Conservation (phyloP, 2,329 filamentous ascomycete genomes). For the Clonostachys rosea region DNA sequence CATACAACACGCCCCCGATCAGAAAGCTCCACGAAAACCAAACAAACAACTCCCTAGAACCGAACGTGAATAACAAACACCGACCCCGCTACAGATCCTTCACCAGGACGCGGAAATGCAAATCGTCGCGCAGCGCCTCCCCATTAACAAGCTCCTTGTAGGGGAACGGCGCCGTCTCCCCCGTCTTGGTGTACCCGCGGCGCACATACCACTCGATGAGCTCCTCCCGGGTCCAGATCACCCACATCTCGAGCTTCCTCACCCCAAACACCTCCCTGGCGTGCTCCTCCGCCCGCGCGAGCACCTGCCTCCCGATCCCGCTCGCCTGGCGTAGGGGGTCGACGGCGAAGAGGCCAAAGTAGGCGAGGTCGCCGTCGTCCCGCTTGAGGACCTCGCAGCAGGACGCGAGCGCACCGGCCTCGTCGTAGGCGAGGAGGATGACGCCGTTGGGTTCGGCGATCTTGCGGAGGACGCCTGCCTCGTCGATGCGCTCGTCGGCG, state of each 20-base stretch:
- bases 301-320: conserved; percentile 34
- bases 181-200: conserved; percentile 32
- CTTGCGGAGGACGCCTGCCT: conserved; percentile 25
- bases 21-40: no score
- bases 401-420: conserved; percentile 19
- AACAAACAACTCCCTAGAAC: no score
- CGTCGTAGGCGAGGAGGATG: conserved; percentile 29
- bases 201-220: conserved; percentile 40
- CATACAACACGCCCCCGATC: no score
- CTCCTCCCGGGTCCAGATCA: conserved; percentile 35
- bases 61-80: no score
- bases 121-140: conserved; percentile 30
- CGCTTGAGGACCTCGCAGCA: conserved; percentile 36
- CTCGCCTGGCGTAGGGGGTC: conserved; percentile 32
- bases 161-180: conserved; percentile 34
- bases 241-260: conserved; percentile 32
- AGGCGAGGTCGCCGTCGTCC: conserved; percentile 16
- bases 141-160: conserved; percentile 28
- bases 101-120: conserved; percentile 33
- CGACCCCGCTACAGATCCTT: conserved; percentile 24
- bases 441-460: conserved; percentile 27
- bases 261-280: conserved; percentile 23
- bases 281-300: conserved; percentile 32
- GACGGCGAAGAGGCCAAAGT: conserved; percentile 45
- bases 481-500: conserved; percentile 35